phyloP scores from a whole-genome alignment of 257 asterid genomes.

The Capsicum pubescens region DNA sequence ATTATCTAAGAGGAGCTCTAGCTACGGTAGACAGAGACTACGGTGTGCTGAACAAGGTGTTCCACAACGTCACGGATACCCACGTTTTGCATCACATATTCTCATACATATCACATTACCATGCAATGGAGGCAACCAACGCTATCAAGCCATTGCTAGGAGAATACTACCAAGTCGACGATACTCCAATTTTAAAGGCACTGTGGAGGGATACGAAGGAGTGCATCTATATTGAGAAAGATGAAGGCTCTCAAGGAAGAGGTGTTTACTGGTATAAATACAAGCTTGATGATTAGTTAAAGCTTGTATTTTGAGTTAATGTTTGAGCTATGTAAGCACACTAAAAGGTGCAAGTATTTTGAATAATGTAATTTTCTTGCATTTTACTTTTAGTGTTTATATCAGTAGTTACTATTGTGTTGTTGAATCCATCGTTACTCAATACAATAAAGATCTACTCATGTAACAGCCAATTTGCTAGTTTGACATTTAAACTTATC shows the following conservation, averaged over 20 bases:
- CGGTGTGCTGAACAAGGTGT: background rate
- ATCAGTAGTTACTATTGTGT: background rate
- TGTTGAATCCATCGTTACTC: background rate
- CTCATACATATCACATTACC: conserved; percentile 3
- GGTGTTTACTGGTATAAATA: background rate
- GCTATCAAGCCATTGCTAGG: background rate
- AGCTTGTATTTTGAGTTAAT: background rate
- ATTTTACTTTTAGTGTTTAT: no score
- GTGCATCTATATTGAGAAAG: background rate
- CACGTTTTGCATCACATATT: conserved; percentile 8
- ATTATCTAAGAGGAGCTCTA: background rate
- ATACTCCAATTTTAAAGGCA: conserved; percentile 10
- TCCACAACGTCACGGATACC: background rate
- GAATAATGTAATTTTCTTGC: background rate
- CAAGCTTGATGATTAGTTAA: background rate
- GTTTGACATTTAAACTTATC: background rate
- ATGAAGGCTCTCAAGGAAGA: background rate
- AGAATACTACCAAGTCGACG: background rate
- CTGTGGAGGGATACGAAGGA: background rate
- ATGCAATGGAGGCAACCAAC: background rate
- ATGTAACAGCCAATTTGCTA: no score
- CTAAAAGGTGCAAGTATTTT: background rate
- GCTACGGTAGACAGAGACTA: conserved; percentile 7
- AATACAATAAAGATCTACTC: no score
- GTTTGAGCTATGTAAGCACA: background rate